These are phyloP conservation scores for Leptomonas seymouri DNA, from an alignment of 208 protist species.

Conservation along the genomic window DNA sequence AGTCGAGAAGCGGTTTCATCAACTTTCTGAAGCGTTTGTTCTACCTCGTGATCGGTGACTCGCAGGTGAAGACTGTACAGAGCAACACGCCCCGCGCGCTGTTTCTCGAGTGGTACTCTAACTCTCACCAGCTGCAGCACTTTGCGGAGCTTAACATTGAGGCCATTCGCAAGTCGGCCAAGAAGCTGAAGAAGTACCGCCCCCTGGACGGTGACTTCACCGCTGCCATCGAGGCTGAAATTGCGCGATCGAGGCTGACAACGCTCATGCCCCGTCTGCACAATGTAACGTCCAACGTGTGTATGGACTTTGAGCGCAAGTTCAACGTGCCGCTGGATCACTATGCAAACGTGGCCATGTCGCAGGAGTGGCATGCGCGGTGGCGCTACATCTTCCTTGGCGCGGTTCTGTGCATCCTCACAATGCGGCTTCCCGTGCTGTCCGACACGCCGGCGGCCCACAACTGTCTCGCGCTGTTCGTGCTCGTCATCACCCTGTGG, in stretches of 20 bases:
- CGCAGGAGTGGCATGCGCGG: constrained; percentile 73
- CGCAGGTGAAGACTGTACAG: constrained; percentile 53
- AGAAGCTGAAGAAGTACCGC: constrained; percentile 91
- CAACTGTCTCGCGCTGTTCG: constrained; percentile 90
- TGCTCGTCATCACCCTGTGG: constrained; percentile 89
- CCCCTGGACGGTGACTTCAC: constrained; percentile 72
- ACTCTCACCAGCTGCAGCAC: constrained; percentile 87
- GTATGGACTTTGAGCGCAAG: constrained; percentile 85
- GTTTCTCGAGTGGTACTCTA: constrained; percentile 90
- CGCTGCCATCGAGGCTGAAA: constrained; percentile 70
- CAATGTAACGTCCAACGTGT: constrained; percentile 65
- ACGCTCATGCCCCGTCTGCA: constrained; percentile 75
- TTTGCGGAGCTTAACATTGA: constrained; percentile 91
- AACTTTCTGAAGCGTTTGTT: constrained; percentile 67
- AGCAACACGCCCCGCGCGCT: constrained; percentile 72
- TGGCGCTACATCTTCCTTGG: constrained; percentile 84
- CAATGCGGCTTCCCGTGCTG: constrained; percentile 72
- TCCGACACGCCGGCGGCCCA: constrained; percentile 72
- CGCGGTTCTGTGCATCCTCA: constrained; percentile 60
- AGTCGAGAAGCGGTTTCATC: constrained; percentile 29
- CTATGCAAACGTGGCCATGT: constrained; percentile 74
- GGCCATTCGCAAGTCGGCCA: constrained; percentile 84
- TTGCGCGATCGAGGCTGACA: constrained; percentile 72
- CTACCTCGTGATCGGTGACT: constrained; percentile 83
- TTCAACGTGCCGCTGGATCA: constrained; percentile 82